Percentiles rank a stretch among this genome's conserved stretches.
phyloP scores from a whole-genome alignment of 164 flowering plant genomes.

The Echeveria elegans region DNA sequence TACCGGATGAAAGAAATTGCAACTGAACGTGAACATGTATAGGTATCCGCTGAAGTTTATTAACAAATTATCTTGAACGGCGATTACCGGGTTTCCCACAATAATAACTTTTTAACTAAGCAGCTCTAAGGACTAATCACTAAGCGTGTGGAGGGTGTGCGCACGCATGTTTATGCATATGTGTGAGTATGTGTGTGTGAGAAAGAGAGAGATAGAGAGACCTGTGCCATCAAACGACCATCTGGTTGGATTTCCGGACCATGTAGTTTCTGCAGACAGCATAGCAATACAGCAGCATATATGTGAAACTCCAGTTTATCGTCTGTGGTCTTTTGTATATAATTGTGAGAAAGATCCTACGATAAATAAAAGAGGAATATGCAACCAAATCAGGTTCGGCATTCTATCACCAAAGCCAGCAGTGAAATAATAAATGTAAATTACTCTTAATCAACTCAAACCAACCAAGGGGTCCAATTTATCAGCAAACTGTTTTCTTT shows the following conservation, averaged over 20 bases:
- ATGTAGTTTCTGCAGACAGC: constrained; percentile 45
- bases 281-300: constrained; percentile 44
- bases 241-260: constrained; percentile 29
- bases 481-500: constrained; percentile 18
- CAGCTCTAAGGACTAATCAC: background rate
- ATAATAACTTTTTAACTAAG: background rate
- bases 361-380: constrained; percentile 10
- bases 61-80: background rate
- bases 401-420: background rate
- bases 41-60: background rate
- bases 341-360: constrained; percentile 70
- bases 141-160: background rate
- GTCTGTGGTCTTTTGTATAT: constrained; percentile 32
- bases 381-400: background rate
- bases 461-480: constrained; percentile 34
- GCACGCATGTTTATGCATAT: no score
- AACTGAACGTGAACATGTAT: background rate
- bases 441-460: constrained; percentile 9
- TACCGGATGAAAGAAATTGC: background rate
- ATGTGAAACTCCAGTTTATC: constrained; percentile 63
- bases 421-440: background rate
- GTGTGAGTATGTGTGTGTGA: constrained; percentile 4
- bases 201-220: constrained; percentile 13
- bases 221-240: constrained; percentile 45
- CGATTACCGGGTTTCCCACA: background rate